Percentiles rank a stretch among this genome's conserved stretches.
Conservation (phyloP, 1,284 basidiomycete genomes). For the Ceratobasidium sp. region DNA sequence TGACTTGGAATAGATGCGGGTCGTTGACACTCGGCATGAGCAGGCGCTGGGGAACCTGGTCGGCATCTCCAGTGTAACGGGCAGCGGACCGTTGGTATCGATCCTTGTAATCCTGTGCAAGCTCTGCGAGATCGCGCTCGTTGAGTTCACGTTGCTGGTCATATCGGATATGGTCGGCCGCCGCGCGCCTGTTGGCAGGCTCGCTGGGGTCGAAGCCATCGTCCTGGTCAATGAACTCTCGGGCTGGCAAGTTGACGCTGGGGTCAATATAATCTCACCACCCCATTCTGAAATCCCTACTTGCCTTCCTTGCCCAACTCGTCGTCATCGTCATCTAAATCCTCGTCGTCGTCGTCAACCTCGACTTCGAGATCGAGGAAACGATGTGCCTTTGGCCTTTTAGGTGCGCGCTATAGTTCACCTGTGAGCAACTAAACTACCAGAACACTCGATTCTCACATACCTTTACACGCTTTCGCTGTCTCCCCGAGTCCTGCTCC, state of each 20-base stretch:
- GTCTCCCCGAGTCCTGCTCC: constrained; percentile 57
- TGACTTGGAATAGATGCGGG: constrained; percentile 94
- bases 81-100: constrained; percentile 77
- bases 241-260: constrained; percentile 31
- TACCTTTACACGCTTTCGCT: constrained; percentile 58
- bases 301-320: constrained; percentile 76
- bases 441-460: constrained; percentile 2
- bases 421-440: constrained; percentile 42
- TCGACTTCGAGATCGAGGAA: constrained; percentile 97
- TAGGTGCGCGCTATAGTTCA: constrained; percentile 66
- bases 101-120: constrained; percentile 85
- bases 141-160: constrained; percentile 82
- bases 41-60: constrained; percentile 93
- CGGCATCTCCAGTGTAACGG: constrained; percentile 89
- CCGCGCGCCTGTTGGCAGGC: constrained; percentile 66
- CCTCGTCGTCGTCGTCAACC: constrained; percentile 93
- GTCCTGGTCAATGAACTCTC: constrained; percentile 85
- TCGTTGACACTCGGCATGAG: constrained; percentile 98
- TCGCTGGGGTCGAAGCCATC: constrained; percentile 70
- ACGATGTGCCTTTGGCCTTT: constrained; percentile 68
- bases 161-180: constrained; percentile 78
- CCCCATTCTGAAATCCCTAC: constrained; percentile 47
- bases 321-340: constrained; percentile 83
- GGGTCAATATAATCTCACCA: constrained; percentile 22
- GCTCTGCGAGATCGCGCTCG: constrained; percentile 85